phyloP scores from a whole-genome alignment of 345 rosid species.

The Iberis pinnata region DNA sequence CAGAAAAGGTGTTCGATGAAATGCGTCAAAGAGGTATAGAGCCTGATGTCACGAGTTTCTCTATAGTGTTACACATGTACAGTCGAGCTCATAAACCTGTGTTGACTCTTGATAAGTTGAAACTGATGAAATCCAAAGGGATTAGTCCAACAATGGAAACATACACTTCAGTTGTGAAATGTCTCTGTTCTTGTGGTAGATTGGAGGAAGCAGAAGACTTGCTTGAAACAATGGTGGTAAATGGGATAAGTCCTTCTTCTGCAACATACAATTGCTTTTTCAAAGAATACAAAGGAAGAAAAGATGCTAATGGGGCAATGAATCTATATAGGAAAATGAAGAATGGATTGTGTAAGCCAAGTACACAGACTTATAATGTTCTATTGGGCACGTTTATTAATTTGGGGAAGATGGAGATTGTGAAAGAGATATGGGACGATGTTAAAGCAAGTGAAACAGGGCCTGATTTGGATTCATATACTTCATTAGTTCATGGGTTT shows the following conservation, averaged over 20 bases:
- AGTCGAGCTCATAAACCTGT: constrained; percentile 79
- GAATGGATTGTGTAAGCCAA: constrained; percentile 35
- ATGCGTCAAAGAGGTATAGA: constrained; percentile 71
- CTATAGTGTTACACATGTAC: constrained; percentile 69
- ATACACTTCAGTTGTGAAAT: constrained; percentile 68
- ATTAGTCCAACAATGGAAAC: constrained; percentile 54
- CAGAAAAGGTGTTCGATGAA: constrained; percentile 76
- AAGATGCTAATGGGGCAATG: constrained; percentile 53
- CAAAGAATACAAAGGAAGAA: constrained; percentile 79
- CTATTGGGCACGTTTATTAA: constrained; percentile 53
- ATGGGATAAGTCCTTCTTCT: constrained; percentile 52
- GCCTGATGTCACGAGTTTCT: constrained; percentile 71
- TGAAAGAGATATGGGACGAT: constrained; percentile 68
- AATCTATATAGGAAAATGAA: constrained; percentile 68
- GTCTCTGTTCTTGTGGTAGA: constrained; percentile 72
- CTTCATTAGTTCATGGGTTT: constrained; percentile 57
- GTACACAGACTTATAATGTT: constrained; percentile 55
- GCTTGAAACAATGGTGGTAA: constrained; percentile 57
- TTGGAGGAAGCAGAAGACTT: constrained; percentile 58
- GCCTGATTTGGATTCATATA: constrained; percentile 83
- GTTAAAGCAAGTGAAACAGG: constrained; percentile 39
- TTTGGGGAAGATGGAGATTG: constrained; percentile 47
- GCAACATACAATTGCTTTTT: constrained; percentile 77
- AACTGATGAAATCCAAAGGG: constrained; percentile 57
- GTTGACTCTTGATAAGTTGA: constrained; percentile 62